Percentiles rank a stretch among this genome's conserved stretches.
Evolutionary conservation across 1,284 basidiomycete genomes (phyloP).

Genomic region (Trametes pubescens): DNA sequence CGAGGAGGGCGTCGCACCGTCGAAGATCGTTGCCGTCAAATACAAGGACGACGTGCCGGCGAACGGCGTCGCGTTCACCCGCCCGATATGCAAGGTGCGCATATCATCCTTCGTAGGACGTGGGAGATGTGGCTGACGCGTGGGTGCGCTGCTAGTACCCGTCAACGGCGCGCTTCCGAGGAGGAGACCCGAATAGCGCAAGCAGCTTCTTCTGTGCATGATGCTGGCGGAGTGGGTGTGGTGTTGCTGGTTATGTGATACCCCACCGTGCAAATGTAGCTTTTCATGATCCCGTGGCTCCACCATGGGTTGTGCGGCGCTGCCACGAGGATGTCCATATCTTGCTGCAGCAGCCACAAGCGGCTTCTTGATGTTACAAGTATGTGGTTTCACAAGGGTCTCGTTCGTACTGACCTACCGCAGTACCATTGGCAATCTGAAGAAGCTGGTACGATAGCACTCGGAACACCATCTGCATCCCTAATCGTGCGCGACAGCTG

Average conservation of each 20-base stretch:
- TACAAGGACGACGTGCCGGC: slow-evolving; percentile 29
- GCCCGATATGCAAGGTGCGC: slow-evolving; percentile 35
- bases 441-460: too few species aligned
- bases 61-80: slow-evolving; percentile 31
- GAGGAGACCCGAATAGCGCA: slow-evolving; percentile 22
- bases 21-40: slow-evolving; percentile 38
- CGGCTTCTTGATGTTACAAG: too few species aligned
- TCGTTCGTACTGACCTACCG: too few species aligned
- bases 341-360: too few species aligned
- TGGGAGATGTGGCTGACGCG: background rate
- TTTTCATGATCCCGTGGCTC: background rate
- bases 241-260: too few species aligned
- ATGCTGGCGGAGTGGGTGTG: background rate
- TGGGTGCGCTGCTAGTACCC: slow-evolving; percentile 20
- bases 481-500: too few species aligned
- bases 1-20: slow-evolving; percentile 45
- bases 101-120: background rate
- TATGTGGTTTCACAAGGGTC: too few species aligned
- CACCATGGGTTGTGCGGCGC: background rate
- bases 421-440: too few species aligned
- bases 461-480: too few species aligned
- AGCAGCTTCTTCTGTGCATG: slow-evolving; percentile 9
- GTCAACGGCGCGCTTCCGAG: slow-evolving; percentile 19
- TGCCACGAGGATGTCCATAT: too few species aligned
- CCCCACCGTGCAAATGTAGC: too few species aligned